Evolutionary conservation across 805 yeast genomes (phyloP).

Genomic region (Ogataea paraovalis): DNA sequence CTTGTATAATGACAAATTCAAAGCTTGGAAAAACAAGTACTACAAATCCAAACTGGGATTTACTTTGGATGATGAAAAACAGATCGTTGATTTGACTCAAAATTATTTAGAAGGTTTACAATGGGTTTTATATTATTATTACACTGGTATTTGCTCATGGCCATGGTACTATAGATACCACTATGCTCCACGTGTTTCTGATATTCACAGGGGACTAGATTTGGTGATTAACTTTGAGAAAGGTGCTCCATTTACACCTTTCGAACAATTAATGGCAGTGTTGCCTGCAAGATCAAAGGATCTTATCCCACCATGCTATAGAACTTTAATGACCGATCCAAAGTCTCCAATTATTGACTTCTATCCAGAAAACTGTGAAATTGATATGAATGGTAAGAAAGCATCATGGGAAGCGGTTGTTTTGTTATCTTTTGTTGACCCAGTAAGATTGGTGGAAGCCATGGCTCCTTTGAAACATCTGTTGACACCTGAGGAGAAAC

Average conservation of each 20-base stretch:
- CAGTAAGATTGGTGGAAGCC: constrained; percentile 64
- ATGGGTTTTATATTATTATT: constrained; percentile 93
- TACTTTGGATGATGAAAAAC: constrained; percentile 54
- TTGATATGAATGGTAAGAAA: constrained; percentile 91
- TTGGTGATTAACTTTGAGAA: constrained; percentile 57
- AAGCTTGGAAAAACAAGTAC: constrained; percentile 80
- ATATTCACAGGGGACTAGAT: constrained; percentile 68
- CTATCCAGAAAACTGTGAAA: constrained; percentile 82
- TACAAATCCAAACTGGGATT: constrained; percentile 78
- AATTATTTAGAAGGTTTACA: constrained; percentile 93
- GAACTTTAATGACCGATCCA: constrained; percentile 81
- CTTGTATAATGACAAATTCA: constrained; percentile 69
- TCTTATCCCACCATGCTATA: constrained; percentile 72
- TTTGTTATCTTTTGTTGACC: constrained; percentile 86
- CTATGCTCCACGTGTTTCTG: constrained; percentile 93
- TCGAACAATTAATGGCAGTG: constrained; percentile 96
- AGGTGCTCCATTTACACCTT: constrained; percentile 84
- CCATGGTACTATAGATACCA: constrained; percentile 90
- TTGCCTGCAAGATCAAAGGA: constrained; percentile 86
- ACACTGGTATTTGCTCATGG: constrained; percentile 92
- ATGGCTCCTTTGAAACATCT: constrained; percentile 61
- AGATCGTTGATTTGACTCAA: constrained; percentile 59
- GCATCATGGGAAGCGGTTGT: constrained; percentile 99
- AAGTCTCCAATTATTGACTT: constrained; percentile 85
- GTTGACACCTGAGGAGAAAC: constrained; percentile 64